Conservation (phyloP, 257 asterid genomes). For the Solanum chiquidenum region DNA sequence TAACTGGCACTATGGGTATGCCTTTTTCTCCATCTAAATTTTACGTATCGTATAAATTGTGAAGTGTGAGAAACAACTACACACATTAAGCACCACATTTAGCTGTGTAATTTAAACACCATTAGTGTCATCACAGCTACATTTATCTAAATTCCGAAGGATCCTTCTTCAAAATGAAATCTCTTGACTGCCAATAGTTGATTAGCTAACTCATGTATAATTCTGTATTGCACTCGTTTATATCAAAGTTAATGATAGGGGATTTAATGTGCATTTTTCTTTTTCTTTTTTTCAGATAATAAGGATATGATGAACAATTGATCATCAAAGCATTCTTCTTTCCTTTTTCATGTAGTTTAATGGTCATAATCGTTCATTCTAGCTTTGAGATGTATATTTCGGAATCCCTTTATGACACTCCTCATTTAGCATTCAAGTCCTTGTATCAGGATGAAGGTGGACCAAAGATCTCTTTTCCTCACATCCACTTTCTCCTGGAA, state of each 20-base stretch:
- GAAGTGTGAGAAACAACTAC: not conserved
- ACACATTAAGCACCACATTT: not conserved
- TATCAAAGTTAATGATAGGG: not conserved
- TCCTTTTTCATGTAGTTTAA: not conserved
- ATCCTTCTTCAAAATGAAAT: not conserved
- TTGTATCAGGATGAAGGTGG: not conserved
- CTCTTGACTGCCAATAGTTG: not conserved
- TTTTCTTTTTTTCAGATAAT: not conserved
- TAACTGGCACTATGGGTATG: conserved; percentile 88
- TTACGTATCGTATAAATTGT: not conserved
- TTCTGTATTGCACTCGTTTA: not conserved
- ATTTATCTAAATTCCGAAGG: not conserved
- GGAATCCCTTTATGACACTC: not conserved
- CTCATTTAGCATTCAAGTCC: not conserved
- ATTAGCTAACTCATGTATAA: not conserved
- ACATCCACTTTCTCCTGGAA: not conserved
- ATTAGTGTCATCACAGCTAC: not conserved
- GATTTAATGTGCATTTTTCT: not conserved
- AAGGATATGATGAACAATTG: not conserved
- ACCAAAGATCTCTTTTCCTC: not conserved
- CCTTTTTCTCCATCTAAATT: not conserved
- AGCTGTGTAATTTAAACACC: not conserved
- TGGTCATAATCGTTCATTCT: not conserved
- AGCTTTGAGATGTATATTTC: not conserved
- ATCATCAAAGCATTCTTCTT: not conserved